Conservation (phyloP, 176 grass and related monocot species). For the barley (Hordeum vulgare) region MorexV3_pseudomolecules_assembly NC_058522.1:554535069-554535568, state of each 20-base stretch:
- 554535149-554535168: not conserved
- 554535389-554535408: not conserved
- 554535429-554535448: not conserved
- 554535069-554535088: not conserved
- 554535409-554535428: not conserved
- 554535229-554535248: not conserved
- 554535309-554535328: not conserved
- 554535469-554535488: not conserved
- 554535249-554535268: not conserved
- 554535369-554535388: not conserved
- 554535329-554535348: not conserved
- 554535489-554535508: not conserved
- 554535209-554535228: not conserved
- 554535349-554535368: not conserved
- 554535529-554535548: too few species aligned
- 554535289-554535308: not conserved
- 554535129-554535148: constrained; percentile 11
- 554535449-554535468: not conserved
- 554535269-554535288: not conserved
- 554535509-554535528: too few species aligned
- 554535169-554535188: not conserved
- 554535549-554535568: too few species aligned
- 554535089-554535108: not conserved
- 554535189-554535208: not conserved
- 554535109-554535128: not conserved